phyloP scores from a whole-genome alignment of 495 filamentous ascomycete genomes.

The Trichoderma reesei region DNA sequence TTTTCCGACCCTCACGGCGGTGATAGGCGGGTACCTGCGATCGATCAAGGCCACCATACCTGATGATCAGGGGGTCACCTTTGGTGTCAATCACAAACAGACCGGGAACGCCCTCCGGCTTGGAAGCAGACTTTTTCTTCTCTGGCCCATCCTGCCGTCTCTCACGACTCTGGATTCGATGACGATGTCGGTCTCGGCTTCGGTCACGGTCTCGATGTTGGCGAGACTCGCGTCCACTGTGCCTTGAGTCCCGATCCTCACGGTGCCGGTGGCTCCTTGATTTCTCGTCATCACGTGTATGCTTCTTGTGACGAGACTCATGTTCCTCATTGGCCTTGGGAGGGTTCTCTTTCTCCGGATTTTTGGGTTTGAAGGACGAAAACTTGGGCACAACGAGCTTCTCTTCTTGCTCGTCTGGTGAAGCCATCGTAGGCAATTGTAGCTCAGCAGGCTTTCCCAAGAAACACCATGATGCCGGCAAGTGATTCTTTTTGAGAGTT shows the following conservation, averaged over 20 bases:
- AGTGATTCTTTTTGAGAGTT: background rate
- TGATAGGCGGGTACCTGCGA: slow-evolving; percentile 31
- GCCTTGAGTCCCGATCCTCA: background rate
- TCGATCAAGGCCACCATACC: slow-evolving; percentile 34
- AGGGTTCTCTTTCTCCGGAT: background rate
- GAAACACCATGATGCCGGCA: background rate
- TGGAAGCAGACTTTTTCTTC: background rate
- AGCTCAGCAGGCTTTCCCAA: background rate
- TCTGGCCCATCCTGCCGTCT: background rate
- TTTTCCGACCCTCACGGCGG: slow-evolving; percentile 29
- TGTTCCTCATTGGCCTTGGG: background rate
- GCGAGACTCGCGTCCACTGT: background rate
- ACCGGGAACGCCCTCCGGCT: slow-evolving; percentile 7
- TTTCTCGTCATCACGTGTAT: background rate
- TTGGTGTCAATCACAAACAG: slow-evolving; percentile 30
- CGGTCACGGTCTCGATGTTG: background rate
- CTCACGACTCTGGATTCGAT: background rate
- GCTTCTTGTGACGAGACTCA: background rate
- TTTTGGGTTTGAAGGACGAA: slow-evolving; percentile 11
- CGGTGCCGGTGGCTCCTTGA: background rate
- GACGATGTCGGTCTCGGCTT: background rate
- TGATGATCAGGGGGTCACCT: slow-evolving; percentile 35
- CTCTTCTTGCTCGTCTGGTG: background rate
- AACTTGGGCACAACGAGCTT: slow-evolving; percentile 12
- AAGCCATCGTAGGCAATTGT: background rate